Base-by-base conservation (phyloP, 2,329 filamentous ascomycete genomes). In the Aspergillus eucalypticola region DNA sequence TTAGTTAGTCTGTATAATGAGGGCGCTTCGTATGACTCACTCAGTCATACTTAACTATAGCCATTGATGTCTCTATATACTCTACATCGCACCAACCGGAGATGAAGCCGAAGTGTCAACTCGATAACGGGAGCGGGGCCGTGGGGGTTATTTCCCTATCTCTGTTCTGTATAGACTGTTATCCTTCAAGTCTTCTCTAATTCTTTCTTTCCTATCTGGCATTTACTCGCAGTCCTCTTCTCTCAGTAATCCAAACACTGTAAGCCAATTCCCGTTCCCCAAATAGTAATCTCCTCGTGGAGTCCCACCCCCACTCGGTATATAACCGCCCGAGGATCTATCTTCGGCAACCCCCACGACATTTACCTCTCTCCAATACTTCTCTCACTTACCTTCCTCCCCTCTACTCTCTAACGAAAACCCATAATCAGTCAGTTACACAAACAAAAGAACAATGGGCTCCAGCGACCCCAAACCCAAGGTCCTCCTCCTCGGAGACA, bases 401-500 rank as follows among this genome's bases (percentile, higher is more conserved):
- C 25, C 46, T 44, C 17, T n/a, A n/a, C 21, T n/a, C 44, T 8
- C 44, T n/a, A 38, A 23, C 29, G 19, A 5, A 53, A 23, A 41
- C 25, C 25, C 0, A 56, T 8, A 42, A 35, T 35, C 32, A 35
- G 2, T 35, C 5, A 38, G 8, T 35, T 5, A 29, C 10, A 11
- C 27, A 29, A 29, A n/a, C 6, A 35, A 23, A 53, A 15, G 27
- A 39, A 62, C 8, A 25, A 74, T 74, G 69, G 52, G 59, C 25
- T 67, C 62, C 27, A 64, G 63, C 51, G 42, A 32, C 29, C 60
- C 69, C 23, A 85, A 81, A 67, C 82, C 84, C 41, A 88, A 86
- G 69, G 83, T 88, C 52, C 81, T 90, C 7, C 80, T 88, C 44
- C 77, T 91, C 15, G 88, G 88, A 51, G 69, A 79, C 39, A 86